phyloP scores from a whole-genome alignment of 441 rosid species.

The Populus hybrid region DNA sequence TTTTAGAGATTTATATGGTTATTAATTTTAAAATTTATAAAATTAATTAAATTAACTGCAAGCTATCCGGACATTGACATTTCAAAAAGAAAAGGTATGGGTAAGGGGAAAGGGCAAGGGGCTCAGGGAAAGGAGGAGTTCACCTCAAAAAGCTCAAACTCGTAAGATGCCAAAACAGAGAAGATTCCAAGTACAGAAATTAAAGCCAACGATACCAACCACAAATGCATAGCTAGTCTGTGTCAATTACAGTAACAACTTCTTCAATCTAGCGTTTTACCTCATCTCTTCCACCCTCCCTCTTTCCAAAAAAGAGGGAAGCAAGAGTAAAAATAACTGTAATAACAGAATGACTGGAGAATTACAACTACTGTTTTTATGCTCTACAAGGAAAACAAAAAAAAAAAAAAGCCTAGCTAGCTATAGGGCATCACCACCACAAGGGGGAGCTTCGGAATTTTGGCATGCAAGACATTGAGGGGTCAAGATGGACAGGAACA shows the following conservation, averaged over 20 bases:
- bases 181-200: conserved; percentile 23
- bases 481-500: conserved; percentile 35
- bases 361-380: background rate
- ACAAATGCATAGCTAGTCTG: conserved; percentile 25
- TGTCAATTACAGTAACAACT: conserved; percentile 19
- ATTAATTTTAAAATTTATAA: too few relatives aligned
- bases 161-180: conserved; percentile 22
- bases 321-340: conserved; percentile 24
- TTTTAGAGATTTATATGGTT: too few relatives aligned
- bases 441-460: conserved; percentile 20
- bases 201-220: conserved; percentile 13
- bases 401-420: background rate
- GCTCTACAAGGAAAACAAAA: background rate
- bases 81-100: too few relatives aligned
- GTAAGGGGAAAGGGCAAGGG: background rate
- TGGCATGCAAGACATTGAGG: conserved; percentile 23
- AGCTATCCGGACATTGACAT: too few relatives aligned
- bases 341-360: conserved; percentile 27
- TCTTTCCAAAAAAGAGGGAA: conserved; percentile 8
- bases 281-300: conserved; percentile 4
- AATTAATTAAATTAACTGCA: too few relatives aligned
- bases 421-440: conserved; percentile 10
- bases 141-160: conserved; percentile 9
- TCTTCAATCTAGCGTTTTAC: background rate
- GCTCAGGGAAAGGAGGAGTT: background rate